Evolutionary conservation across 108 stramenopile species (phyloP), one percentile per base, ranked within the genome.

Genomic region (Nitzschia inconspicua): DNA sequence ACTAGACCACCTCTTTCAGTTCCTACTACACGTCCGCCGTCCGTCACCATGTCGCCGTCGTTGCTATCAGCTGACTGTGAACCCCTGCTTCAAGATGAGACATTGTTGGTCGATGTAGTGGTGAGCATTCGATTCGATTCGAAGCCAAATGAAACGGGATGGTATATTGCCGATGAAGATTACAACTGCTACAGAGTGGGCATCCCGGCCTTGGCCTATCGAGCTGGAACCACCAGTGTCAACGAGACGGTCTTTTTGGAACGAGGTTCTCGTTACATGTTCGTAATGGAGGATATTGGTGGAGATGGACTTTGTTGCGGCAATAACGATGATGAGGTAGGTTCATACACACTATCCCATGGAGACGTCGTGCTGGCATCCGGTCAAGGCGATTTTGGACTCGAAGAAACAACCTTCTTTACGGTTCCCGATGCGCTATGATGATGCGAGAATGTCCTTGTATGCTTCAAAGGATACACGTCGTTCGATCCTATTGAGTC

Each of bases 141-240:
- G 7, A 22, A 13, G 35, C 66, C 47, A 13, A 28, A 57, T 14
- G 24, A 36, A 22, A 57, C 23, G 51, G 57, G 58, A 9, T 67
- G 66, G 66, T 67, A 26, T 22, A 30, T 67, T 51, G 35, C 66
- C 5, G 66, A 67, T 40, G 44, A 25, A 22, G 29, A 47, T 0
- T 47, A 67, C 27, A 28, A 51, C 2, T 42, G 47, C 13, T 67
- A 58, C 26, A 20, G 66, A 29, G 47, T 58, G n/a, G 66, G 49
- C 3, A 36, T 58, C 4, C 37, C 57, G 0, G 7, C 25, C 0
- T 56, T 56, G 0, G 47, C 46, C 11, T 67, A 67, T 26, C n/a
- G 7, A 20, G 18, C 4, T 2, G 0, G 13, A 2, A 36, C 9
- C 0, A 32, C 4, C 0, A 2, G 22, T 26, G 32, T 13, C 6